A percentile compares a stretch with the other conserved stretches of the same genome.
phyloP scores from a whole-genome alignment of 2,329 filamentous ascomycete genomes.

The Pseudopyricularia cyperi region DNA sequence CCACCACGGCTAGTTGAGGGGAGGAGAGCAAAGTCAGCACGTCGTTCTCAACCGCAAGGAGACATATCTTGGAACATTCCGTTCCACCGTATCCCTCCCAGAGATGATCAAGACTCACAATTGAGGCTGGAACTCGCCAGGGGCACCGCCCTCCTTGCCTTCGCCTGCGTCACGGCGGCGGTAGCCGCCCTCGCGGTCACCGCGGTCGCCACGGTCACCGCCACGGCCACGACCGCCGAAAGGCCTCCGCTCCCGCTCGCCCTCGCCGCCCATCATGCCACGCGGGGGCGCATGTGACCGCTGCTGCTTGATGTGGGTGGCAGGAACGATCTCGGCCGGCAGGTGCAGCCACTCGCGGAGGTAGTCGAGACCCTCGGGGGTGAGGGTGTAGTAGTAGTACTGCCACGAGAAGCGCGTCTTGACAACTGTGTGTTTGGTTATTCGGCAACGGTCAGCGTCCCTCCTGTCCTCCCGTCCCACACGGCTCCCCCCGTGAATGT shows the following conservation, averaged over 20 bases:
- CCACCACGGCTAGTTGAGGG: conserved; percentile 55
- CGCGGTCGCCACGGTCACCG: conserved; percentile 52
- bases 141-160: conserved; percentile 84
- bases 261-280: conserved; percentile 93
- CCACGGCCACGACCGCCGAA: conserved; percentile 65
- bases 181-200: conserved; percentile 82
- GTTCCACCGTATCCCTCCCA: not conserved
- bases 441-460: not conserved
- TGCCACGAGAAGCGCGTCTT: conserved; percentile 99
- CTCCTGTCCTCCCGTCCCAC: not conserved
- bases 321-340: conserved; percentile 96
- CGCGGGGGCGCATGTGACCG: conserved; percentile 95
- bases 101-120: conserved; percentile 45
- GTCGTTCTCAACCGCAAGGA: not conserved
- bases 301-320: conserved; percentile 99
- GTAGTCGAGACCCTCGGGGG: conserved; percentile 81
- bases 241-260: conserved; percentile 67
- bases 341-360: conserved; percentile 99
- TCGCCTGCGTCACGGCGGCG: conserved; percentile 77
- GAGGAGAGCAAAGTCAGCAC: conserved; percentile 18
- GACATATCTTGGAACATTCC: not conserved
- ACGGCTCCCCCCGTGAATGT: not conserved
- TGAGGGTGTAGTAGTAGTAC: conserved; percentile 99
- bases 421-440: conserved; percentile 31
- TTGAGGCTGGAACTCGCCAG: conserved; percentile 81